These are phyloP conservation scores for Claviceps sp. DNA, from an alignment of 2,329 filamentous ascomycete species.

Conservation along the genomic window DNA sequence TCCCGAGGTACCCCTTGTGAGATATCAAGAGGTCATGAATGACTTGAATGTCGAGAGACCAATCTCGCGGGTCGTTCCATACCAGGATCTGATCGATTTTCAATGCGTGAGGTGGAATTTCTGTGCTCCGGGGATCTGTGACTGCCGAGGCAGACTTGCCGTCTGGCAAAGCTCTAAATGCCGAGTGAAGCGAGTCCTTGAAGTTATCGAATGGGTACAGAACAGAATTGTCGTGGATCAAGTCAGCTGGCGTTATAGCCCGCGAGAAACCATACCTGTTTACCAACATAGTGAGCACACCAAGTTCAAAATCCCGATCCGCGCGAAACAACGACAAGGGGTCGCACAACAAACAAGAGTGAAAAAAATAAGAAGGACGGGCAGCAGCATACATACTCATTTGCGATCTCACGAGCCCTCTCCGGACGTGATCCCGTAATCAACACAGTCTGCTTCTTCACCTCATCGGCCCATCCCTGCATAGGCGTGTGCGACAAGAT, in stretches of 20 bases:
- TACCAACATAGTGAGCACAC: too few species aligned
- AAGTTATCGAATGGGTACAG: slow-evolving; percentile 67
- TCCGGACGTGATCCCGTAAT: slow-evolving; percentile 58
- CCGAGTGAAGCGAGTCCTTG: slow-evolving; percentile 17
- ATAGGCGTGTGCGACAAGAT: slow-evolving; percentile 84
- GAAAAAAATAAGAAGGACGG: neutral
- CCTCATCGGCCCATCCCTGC: slow-evolving; percentile 41
- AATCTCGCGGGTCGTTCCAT: slow-evolving; percentile 93
- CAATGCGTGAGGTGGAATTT: slow-evolving; percentile 32
- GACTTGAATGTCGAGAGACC: slow-evolving; percentile 79
- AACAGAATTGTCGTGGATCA: slow-evolving; percentile 57
- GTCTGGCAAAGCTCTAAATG: slow-evolving; percentile 17
- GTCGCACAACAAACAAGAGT: neutral
- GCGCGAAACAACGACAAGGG: neutral
- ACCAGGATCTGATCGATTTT: slow-evolving; percentile 86
- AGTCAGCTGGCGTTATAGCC: slow-evolving; percentile 76
- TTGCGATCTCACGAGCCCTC: slow-evolving; percentile 59
- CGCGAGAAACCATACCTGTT: slow-evolving; percentile 57
- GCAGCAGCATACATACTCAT: slow-evolving; percentile 34
- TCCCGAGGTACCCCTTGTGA: slow-evolving; percentile 64
- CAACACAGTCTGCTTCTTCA: slow-evolving; percentile 43
- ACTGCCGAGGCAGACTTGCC: slow-evolving; percentile 19
- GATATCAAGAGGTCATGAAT: slow-evolving; percentile 76
- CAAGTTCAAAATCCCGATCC: too few species aligned
- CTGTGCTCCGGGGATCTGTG: slow-evolving; percentile 18